These are phyloP conservation scores for Candida krabiensis DNA, from an alignment of 805 yeast species.

Conservation along the genomic window DNA sequence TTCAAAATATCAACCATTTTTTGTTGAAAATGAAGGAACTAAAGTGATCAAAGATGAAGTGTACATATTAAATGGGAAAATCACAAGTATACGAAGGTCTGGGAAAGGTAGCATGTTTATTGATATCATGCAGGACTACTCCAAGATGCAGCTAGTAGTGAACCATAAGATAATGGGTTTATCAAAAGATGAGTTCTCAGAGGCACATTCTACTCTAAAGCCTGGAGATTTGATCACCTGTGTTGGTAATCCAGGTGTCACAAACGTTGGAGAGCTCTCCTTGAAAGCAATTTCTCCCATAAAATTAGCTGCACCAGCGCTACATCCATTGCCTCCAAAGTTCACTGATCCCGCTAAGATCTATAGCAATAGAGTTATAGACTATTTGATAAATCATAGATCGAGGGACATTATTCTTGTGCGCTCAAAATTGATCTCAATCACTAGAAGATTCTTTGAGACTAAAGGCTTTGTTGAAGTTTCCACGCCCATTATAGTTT, in stretches of 20 bases:
- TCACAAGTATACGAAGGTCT: slow-evolving; percentile 56
- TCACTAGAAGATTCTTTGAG: slow-evolving; percentile 59
- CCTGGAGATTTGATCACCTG: slow-evolving; percentile 74
- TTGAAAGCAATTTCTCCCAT: slow-evolving; percentile 55
- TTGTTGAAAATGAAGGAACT: slow-evolving; percentile 21
- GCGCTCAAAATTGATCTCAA: slow-evolving; percentile 54
- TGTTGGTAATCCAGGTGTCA: slow-evolving; percentile 69
- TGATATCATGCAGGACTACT: slow-evolving; percentile 63
- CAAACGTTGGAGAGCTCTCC: slow-evolving; percentile 79
- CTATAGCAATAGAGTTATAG: slow-evolving; percentile 68
- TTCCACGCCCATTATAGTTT: slow-evolving; percentile 79
- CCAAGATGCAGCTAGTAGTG: slow-evolving; percentile 60
- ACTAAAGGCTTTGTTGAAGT: slow-evolving; percentile 69
- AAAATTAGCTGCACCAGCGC: slow-evolving; percentile 61
- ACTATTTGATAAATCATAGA: slow-evolving; percentile 61
- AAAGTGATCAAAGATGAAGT: slow-evolving; percentile 21
- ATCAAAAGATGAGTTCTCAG: slow-evolving; percentile 42
- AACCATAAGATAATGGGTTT: slow-evolving; percentile 48
- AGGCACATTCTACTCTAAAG: slow-evolving; percentile 43
- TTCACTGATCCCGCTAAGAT: slow-evolving; percentile 55
- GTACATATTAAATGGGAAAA: slow-evolving; percentile 52
- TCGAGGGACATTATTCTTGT: slow-evolving; percentile 48
- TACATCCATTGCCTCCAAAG: slow-evolving; percentile 68
- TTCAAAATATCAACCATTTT: slow-evolving; percentile 27
- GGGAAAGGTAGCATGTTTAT: slow-evolving; percentile 71